A percentile compares a stretch with the other conserved stretches of the same genome.
Evolutionary conservation across 2,329 filamentous ascomycete species (phyloP).

Genomic region (Ceratocystis albifundus): DNA sequence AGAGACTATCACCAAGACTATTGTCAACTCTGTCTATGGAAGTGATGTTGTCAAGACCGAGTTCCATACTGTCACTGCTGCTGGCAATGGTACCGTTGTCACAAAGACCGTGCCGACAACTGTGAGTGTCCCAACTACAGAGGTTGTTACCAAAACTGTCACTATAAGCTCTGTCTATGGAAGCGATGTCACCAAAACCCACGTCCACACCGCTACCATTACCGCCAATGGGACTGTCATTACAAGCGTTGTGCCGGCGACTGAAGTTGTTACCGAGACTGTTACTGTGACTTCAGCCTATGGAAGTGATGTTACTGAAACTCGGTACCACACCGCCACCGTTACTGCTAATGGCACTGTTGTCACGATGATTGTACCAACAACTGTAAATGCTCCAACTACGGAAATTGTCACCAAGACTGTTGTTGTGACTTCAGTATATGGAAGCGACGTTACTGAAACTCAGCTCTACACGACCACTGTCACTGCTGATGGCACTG

Average conservation of each 20-base stretch:
- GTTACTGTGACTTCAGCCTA: background rate
- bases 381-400: slow-evolving; percentile 19
- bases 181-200: slow-evolving; percentile 9
- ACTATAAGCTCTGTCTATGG: slow-evolving; percentile 2
- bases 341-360: slow-evolving; percentile 9
- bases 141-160: slow-evolving; percentile 6
- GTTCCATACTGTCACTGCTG: background rate
- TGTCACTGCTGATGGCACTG: slow-evolving; percentile 5
- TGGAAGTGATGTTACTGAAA: background rate
- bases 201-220: background rate
- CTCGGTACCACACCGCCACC: slow-evolving; percentile 9
- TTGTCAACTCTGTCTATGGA: background rate
- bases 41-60: background rate
- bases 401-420: slow-evolving; percentile 13
- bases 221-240: slow-evolving; percentile 6
- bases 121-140: slow-evolving; percentile 14
- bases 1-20: slow-evolving; percentile 5
- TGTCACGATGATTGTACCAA: background rate
- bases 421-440: background rate
- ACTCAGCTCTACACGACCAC: background rate
- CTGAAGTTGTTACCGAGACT: background rate
- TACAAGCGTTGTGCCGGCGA: background rate
- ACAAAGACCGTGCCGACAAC: slow-evolving; percentile 7
- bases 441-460: slow-evolving; percentile 7
- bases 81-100: background rate